Base-by-base conservation (phyloP, 2,329 filamentous ascomycete species). In the Clarireedia paspali region DNA sequence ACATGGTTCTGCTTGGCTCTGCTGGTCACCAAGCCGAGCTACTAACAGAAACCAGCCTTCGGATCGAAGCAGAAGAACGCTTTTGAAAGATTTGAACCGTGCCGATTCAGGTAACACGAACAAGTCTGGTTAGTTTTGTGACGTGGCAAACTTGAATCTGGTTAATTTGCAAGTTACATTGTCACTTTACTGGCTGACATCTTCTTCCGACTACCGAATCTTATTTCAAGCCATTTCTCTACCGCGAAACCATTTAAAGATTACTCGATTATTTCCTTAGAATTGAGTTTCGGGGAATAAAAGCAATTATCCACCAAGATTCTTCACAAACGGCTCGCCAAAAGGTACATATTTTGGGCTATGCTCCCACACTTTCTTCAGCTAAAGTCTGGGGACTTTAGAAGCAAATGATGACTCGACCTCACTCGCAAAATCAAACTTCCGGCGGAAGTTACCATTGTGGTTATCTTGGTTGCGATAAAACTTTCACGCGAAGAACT, bases 401-500 rank as follows among this genome's bases (percentile, higher is more conserved):
- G 5, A 17, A n/a, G 9, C 42, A 24, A 20, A 55, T 9, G n/a
- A 55, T 55, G 52, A 27, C 36, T 0, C 26, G 44, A 15, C 40
- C 14, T 24, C 36, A 26, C 34, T 34, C 52, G 9, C 52, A 24
- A 30, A 42, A 6, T 30, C 38, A 42, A 27, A 9, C 14, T 42
- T 10, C 42, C 7, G n/a, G 50, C 26, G 40, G 40, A 34, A 9
- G 26, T 14, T 55, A 42, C 36, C 38, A 34, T 14, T 55, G 52
- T 17, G 46, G 46, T 40, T 55, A 55, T 20, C 23, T 44, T 26
- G 46, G 52, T 50, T 55, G 52, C 46, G 50, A 34, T n/a, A 49
- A 55, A 23, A 55, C 52, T 3, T 55, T 55, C 26, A 55, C 52
- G 15, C 52, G 52, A 50, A 47, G 39, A 12, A 55, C 52, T 10